Evolutionary conservation across 352 stramenopile genomes (phyloP), one percentile per base, ranked within the genome.

Genomic region (Globisporangium yorkense): DNA sequence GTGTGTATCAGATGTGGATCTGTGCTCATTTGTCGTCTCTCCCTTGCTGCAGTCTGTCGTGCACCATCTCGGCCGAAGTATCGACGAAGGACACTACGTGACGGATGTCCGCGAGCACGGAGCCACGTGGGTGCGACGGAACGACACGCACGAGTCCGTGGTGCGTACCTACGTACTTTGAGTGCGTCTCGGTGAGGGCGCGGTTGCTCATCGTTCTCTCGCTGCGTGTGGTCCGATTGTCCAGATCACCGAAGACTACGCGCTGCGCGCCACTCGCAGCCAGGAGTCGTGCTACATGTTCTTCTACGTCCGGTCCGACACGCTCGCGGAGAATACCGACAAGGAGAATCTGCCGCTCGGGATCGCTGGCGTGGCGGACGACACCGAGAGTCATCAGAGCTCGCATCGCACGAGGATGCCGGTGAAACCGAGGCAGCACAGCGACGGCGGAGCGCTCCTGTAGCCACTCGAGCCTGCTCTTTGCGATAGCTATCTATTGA

Each of bases 221-320:
- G 24, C 24, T 27, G 24, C 24, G 24, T 27, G 27, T 43, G 18
- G 66, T 51, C 13, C 3, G 2, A 5, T 60, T 40, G 15, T 46
- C 5, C 46, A 92, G 82, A 89, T 94, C 48, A 80, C 73, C 10
- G 76, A 91, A 72, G 81, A 91, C 16, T 91, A 87, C 56, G 84
- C 80, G 8, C 55, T 92, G 31, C 69, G 79, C 47, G 76, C 84
- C 47, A 90, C 74, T 15, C 77, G 81, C 33, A 90, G 81, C 33
- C 84, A 92, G 43, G 81, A 93, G 56, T 93, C 84, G 16, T 93
- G 84, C 58, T 96, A 96, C 58, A 89, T 96, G 80, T 74, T 94
- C 33, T 93, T 96, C 56, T 96, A 94, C 56, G 79, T 92, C 29
- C 74, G 77, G 40, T 62, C 63, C 5, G 69, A 79, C 16, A 66